Percentiles rank a stretch among this genome's conserved stretches.
These are phyloP conservation scores for barrel medic (Medicago truncatula) DNA, from an alignment of 306 rosid species.

Conservation along the genomic window MtrunA17r5.0-ANR NC_053045.1:29940501-29941000, in stretches of 20 bases:
- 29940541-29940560: conserved; percentile 12
- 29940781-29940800: neutral
- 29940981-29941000: neutral
- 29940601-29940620: conserved; percentile 1
- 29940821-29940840: conserved; percentile 47
- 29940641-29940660: too few relatives aligned
- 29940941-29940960: conserved; percentile 2
- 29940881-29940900: conserved; percentile 3
- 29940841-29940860: conserved; percentile 39
- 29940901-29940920: conserved; percentile 33
- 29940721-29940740: conserved; percentile 29
- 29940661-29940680: neutral
- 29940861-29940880: conserved; percentile 34
- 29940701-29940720: conserved; percentile 25
- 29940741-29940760: conserved; percentile 20
- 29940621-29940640: neutral
- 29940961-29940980: conserved; percentile 37
- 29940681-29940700: neutral
- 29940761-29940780: neutral
- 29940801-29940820: neutral
- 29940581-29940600: neutral
- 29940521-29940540: conserved; percentile 2
- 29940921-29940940: conserved; percentile 38
- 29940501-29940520: neutral
- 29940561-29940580: conserved; percentile 23